Evolutionary conservation across 2,329 filamentous ascomycete genomes (phyloP), one percentile per base, ranked within the genome.

Genomic region (Podosphaera fusca): DNA sequence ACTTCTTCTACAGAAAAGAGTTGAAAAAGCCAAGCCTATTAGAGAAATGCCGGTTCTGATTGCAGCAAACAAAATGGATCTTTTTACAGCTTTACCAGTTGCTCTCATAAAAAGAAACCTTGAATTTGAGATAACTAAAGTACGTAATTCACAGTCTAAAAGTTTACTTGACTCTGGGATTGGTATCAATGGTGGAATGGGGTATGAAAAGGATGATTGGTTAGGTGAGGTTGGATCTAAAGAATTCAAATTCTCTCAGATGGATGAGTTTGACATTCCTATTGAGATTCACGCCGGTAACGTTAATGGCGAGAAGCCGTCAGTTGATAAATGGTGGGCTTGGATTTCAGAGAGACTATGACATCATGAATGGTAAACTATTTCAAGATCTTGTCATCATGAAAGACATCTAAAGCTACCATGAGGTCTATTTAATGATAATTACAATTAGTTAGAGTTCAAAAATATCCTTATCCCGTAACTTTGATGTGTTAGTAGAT

Each of bases 61-160:
- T 38, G 89, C 88, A 1, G 89, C 88, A 56, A 98, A 96, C 71
- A 98, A 98, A 75, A 78, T 88, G 67, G 92, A 98, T 68, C 75
- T 98, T 0, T 98, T 98, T 68, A 95, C 92, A 0, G 87, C 90
- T 6, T 72, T 95, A 55, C 92, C 92, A 0, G 79, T 85, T 0
- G 76, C 78, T 4, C 74, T 94, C 36, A 85, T 95, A 59, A 83
- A 79, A 69, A 75, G 75, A 56, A 79, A 78, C 61, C 73, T 98
- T 12, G 89, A 96, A 71, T 74, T 76, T 10, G 90, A 95, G 68
- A 80, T 96, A 59, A 80, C 82, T 33, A 79, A 84, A 55, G 84
- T 96, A 56, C 79, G 90, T 53, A 74, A 75, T 58, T 85, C 85
- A 46, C 81, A 81, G 67, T 85, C 82, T 63, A 90, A 85, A 70